Conservation (phyloP, 2,329 filamentous ascomycete genomes). For the Aaosphaeria arxii region DNA sequence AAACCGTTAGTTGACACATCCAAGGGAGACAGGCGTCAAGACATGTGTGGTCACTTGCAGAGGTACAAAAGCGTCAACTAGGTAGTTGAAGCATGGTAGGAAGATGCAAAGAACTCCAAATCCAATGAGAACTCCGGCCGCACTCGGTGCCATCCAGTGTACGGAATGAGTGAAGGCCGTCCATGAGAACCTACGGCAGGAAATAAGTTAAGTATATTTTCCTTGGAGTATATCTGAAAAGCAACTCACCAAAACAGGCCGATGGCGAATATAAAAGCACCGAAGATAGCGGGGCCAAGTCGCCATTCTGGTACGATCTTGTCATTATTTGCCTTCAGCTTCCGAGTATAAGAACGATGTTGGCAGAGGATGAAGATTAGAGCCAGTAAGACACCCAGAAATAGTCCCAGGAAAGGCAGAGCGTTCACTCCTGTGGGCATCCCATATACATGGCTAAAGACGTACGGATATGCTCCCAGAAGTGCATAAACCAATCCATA, state of each 20-base stretch:
- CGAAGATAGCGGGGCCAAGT: slow-evolving; percentile 5
- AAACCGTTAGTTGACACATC: slow-evolving; percentile 58
- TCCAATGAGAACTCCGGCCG: slow-evolving; percentile 35
- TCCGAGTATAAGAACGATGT: slow-evolving; percentile 20
- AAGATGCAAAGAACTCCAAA: slow-evolving; percentile 13
- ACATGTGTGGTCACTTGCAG: slow-evolving; percentile 40
- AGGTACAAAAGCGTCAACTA: neutral
- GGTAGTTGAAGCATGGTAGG: neutral
- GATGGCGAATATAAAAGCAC: slow-evolving; percentile 1
- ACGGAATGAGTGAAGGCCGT: slow-evolving; percentile 10
- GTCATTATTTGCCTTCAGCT: slow-evolving; percentile 1
- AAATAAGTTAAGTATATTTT: neutral
- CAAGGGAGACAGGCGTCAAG: slow-evolving; percentile 54
- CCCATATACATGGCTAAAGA: slow-evolving; percentile 14
- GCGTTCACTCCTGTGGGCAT: slow-evolving; percentile 8
- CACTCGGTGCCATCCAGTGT: slow-evolving; percentile 36
- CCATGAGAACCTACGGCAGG: slow-evolving; percentile 5
- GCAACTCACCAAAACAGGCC: slow-evolving; percentile 1
- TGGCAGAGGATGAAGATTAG: slow-evolving; percentile 20
- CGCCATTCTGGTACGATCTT: slow-evolving; percentile 4
- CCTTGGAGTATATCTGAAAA: neutral
- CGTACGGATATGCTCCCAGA: slow-evolving; percentile 12
- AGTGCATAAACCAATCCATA: no score
- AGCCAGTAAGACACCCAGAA: slow-evolving; percentile 10
- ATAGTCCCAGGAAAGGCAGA: slow-evolving; percentile 18